phyloP scores from a whole-genome alignment of 768 basidiomycete genomes.

The Lactarius hengduanensis region DNA sequence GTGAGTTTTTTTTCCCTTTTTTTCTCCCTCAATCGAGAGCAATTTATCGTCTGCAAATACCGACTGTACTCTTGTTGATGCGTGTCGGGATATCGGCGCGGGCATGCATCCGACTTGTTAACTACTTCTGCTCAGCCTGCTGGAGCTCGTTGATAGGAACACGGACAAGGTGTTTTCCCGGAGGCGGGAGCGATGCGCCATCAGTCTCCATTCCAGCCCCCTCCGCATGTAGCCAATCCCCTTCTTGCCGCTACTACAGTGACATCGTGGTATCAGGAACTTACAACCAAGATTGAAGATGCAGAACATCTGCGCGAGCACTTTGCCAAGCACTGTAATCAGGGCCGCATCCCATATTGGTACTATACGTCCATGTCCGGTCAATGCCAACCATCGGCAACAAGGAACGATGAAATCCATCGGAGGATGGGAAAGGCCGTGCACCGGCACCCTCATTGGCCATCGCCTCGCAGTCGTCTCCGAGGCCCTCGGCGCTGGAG shows the following conservation, averaged over 20 bases:
- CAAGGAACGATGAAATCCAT: not conserved
- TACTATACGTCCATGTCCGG: no score
- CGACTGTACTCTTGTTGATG: no score
- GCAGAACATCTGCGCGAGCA: constrained; percentile 79
- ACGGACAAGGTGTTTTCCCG: constrained; percentile 68
- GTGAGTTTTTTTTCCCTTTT: no score
- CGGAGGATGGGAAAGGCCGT: constrained; percentile 2
- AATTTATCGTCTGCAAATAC: no score
- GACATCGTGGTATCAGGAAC: not conserved
- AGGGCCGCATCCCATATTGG: no score
- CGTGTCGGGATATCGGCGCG: no score
- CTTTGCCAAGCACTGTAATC: constrained; percentile 65
- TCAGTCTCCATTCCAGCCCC: constrained; percentile 16
- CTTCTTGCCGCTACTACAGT: constrained; percentile 51
- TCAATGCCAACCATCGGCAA: not conserved
- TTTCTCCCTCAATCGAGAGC: no score
- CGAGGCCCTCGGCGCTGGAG: constrained; percentile 67
- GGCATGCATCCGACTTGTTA: not conserved
- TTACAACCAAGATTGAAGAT: constrained; percentile 49
- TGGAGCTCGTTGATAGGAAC: constrained; percentile 69
- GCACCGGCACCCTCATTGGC: constrained; percentile 71
- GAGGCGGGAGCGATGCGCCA: constrained; percentile 25
- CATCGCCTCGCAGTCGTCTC: constrained; percentile 74
- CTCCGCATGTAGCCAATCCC: constrained; percentile 34
- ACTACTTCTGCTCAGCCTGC: constrained; percentile 31